These are phyloP conservation scores for Friedmanniomyces simplex DNA, from an alignment of 495 filamentous ascomycete genomes.

Conservation along the genomic window DNA sequence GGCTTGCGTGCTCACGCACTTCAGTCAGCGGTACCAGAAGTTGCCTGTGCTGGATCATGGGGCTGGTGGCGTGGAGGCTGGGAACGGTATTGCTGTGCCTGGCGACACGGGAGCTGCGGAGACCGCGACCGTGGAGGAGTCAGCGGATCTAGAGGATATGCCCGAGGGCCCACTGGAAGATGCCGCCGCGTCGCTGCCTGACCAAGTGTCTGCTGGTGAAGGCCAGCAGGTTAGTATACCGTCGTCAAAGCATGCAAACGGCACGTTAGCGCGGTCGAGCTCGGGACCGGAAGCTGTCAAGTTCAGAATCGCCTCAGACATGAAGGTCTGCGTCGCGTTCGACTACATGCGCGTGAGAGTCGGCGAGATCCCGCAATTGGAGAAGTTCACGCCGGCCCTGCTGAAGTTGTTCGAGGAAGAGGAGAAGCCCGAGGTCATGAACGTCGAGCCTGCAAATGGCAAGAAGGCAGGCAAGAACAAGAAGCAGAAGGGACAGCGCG, in stretches of 20 bases:
- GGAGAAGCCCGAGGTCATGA: slow-evolving; percentile 22
- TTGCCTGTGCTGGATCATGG: slow-evolving; percentile 43
- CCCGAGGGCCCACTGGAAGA: slow-evolving; percentile 5
- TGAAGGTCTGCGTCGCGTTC: slow-evolving; percentile 68
- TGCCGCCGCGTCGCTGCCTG: slow-evolving; percentile 10
- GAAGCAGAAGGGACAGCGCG: not conserved
- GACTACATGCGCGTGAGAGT: slow-evolving; percentile 81
- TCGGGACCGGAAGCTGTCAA: slow-evolving; percentile 3
- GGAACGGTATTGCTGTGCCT: slow-evolving; percentile 20
- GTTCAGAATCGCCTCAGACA: slow-evolving; percentile 22
- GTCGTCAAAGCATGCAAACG: not conserved
- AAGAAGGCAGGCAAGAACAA: slow-evolving; percentile 16
- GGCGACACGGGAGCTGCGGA: slow-evolving; percentile 10
- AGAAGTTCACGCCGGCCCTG: slow-evolving; percentile 61
- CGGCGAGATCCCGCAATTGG: slow-evolving; percentile 67
- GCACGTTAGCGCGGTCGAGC: not conserved
- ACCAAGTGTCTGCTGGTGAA: not conserved
- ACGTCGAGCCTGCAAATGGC: slow-evolving; percentile 14
- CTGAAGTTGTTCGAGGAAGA: slow-evolving; percentile 50
- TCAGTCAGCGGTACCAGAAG: slow-evolving; percentile 93
- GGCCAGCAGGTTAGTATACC: not conserved
- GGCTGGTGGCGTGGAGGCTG: not conserved
- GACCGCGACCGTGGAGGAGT: not conserved
- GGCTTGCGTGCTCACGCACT: slow-evolving; percentile 77
- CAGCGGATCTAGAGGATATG: not conserved